These are phyloP conservation scores for Symbiodinium natans DNA, from an alignment of 73 alveolate genomes.

Conservation along the genomic window DNA sequence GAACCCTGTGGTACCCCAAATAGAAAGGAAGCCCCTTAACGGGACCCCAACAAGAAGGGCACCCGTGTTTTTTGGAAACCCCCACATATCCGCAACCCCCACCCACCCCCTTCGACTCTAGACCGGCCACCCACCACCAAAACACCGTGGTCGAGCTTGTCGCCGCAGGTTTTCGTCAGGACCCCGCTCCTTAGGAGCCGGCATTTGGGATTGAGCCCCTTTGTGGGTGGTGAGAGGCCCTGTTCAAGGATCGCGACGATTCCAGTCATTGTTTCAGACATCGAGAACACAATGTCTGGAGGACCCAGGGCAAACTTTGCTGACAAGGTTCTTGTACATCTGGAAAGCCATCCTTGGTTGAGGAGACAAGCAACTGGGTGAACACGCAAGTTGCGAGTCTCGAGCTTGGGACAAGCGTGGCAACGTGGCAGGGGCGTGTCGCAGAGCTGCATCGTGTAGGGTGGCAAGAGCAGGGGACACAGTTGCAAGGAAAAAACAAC, in stretches of 20 bases:
- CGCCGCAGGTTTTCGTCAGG: conserved; percentile 87
- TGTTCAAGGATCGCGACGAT: too few relatives aligned
- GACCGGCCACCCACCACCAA: conserved; percentile 96
- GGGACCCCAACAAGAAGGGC: too few relatives aligned
- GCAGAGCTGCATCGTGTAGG: neutral
- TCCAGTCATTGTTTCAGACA: too few relatives aligned
- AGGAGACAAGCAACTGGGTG: neutral
- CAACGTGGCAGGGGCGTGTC: neutral
- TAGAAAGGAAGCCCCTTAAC: too few relatives aligned
- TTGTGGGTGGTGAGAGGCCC: too few relatives aligned
- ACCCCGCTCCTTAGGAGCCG: conserved; percentile 94
- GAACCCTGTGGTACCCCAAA: too few relatives aligned
- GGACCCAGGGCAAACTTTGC: neutral
- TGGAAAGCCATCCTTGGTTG: conserved; percentile 95
- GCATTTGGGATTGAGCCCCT: neutral
- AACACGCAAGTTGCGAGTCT: neutral
- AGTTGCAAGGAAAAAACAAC: neutral
- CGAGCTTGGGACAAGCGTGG: neutral
- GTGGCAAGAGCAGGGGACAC: neutral
- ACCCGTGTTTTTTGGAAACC: too few relatives aligned
- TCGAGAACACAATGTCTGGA: too few relatives aligned
- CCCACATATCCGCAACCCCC: too few relatives aligned
- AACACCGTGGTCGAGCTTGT: conserved; percentile 97
- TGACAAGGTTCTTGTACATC: conserved; percentile 96
- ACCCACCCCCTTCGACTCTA: too few relatives aligned